phyloP scores from a whole-genome alignment of 2,329 filamentous ascomycete species.

The Fusarium chuoi region DNA sequence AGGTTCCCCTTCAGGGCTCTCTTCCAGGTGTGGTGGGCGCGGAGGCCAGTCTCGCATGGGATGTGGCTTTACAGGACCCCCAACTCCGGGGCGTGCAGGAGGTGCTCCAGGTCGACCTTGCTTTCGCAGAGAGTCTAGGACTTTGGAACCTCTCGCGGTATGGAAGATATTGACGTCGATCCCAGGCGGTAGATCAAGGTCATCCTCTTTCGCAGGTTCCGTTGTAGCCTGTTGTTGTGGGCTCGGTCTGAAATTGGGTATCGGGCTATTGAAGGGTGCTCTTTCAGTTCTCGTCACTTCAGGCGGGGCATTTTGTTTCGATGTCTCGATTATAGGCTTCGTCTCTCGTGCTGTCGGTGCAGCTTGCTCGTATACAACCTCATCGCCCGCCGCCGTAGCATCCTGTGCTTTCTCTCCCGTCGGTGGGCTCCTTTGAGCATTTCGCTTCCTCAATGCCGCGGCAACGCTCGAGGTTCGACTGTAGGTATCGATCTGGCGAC shows the following conservation, averaged over 20 bases:
- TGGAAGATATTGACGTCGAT: constrained; percentile 62
- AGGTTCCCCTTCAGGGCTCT: not conserved
- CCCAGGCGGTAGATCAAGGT: constrained; percentile 52
- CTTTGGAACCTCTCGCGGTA: constrained; percentile 56
- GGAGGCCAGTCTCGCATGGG: constrained; percentile 51
- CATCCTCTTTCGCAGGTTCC: constrained; percentile 31
- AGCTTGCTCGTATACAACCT: constrained; percentile 21
- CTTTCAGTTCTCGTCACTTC: constrained; percentile 3
- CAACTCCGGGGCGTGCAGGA: constrained; percentile 11
- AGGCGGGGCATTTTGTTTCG: constrained; percentile 7
- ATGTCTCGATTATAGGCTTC: constrained; percentile 13
- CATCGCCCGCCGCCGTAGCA: not conserved
- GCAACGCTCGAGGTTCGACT: constrained; percentile 58
- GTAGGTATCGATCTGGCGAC: constrained; percentile 64
- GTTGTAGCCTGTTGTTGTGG: constrained; percentile 6
- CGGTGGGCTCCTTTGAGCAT: constrained; percentile 10
- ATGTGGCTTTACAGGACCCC: constrained; percentile 49
- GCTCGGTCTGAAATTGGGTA: constrained; percentile 17
- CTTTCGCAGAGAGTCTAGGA: constrained; percentile 53
- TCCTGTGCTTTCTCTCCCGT: not conserved
- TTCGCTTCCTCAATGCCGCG: constrained; percentile 47
- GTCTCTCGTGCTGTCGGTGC: constrained; percentile 14
- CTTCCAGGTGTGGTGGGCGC: constrained; percentile 34
- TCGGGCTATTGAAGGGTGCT: constrained; percentile 13
- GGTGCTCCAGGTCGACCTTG: constrained; percentile 26